These are phyloP conservation scores for Williopsis jadinii DNA, from an alignment of 1,139 yeast species.

Conservation along the genomic window DNA sequence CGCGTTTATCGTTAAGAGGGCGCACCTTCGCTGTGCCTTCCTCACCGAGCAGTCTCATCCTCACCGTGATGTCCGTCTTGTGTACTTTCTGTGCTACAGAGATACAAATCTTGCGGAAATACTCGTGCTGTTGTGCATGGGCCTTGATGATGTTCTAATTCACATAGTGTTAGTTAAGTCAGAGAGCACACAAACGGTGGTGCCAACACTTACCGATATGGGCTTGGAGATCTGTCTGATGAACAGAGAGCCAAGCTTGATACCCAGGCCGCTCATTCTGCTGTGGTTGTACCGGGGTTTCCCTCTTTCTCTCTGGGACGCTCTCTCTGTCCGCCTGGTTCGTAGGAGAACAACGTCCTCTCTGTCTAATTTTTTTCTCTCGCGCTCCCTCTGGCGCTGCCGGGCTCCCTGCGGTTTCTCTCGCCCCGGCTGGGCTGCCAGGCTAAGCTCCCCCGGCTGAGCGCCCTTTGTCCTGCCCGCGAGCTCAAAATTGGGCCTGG, in stretches of 20 bases:
- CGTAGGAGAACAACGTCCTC: too few relatives aligned
- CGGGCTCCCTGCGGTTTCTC: too few relatives aligned
- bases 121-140: constrained; percentile 71
- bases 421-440: too few relatives aligned
- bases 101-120: constrained; percentile 58
- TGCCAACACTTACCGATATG: constrained; percentile 42
- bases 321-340: too few relatives aligned
- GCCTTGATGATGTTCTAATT: constrained; percentile 39
- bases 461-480: too few relatives aligned
- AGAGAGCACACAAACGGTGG: background rate
- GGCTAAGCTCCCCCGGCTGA: too few relatives aligned
- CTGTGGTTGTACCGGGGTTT: too few relatives aligned
- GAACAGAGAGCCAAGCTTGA: constrained; percentile 68
- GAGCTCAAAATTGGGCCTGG: too few relatives aligned
- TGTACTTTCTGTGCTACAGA: constrained; percentile 70
- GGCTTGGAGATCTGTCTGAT: constrained; percentile 81
- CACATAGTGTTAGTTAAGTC: background rate
- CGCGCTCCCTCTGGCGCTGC: too few relatives aligned
- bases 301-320: too few relatives aligned
- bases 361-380: too few relatives aligned
- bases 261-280: constrained; percentile 39
- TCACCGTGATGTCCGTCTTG: constrained; percentile 53
- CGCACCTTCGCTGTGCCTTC: constrained; percentile 42
- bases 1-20: constrained; percentile 79
- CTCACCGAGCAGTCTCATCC: constrained; percentile 61